These are phyloP conservation scores for Microascus cirrosus DNA, from an alignment of 2,329 filamentous ascomycete genomes.

Conservation along the genomic window DNA sequence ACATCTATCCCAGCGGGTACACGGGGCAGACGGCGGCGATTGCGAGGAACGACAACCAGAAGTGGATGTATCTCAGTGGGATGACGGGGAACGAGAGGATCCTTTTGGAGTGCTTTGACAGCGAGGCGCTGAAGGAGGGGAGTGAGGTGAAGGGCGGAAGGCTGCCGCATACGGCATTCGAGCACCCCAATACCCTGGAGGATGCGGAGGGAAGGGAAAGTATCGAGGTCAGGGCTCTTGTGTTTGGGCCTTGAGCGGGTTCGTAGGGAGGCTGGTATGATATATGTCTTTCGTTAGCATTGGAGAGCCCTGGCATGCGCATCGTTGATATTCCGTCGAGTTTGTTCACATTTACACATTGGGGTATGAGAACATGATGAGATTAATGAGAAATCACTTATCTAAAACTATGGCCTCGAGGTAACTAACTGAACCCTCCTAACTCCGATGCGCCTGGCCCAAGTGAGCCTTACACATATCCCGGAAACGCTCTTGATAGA, in stretches of 20 bases:
- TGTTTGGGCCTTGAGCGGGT: constrained; percentile 52
- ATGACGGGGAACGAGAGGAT: constrained; percentile 65
- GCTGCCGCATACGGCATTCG: constrained; percentile 68
- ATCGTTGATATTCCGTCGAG: background rate
- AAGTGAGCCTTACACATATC: background rate
- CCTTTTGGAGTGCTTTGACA: constrained; percentile 71
- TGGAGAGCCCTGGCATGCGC: background rate
- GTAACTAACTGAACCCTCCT: background rate
- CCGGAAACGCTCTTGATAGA: background rate
- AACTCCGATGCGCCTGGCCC: background rate
- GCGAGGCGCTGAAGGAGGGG: constrained; percentile 38
- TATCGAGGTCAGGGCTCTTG: constrained; percentile 78
- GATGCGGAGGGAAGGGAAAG: constrained; percentile 69
- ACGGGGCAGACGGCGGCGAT: constrained; percentile 67
- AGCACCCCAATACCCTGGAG: constrained; percentile 57
- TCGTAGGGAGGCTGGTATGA: background rate
- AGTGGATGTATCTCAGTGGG: constrained; percentile 73
- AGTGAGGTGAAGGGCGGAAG: constrained; percentile 39
- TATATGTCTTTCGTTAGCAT: background rate
- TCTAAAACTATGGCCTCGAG: background rate
- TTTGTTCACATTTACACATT: background rate
- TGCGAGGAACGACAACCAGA: constrained; percentile 45
- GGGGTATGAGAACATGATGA: background rate
- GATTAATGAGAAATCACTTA: background rate
- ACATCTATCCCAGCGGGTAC: constrained; percentile 57